A percentile compares a stretch with the other conserved stretches of the same genome.
phyloP scores from a whole-genome alignment of 352 stramenopile species.

The Globisporangium takayamanum region DNA sequence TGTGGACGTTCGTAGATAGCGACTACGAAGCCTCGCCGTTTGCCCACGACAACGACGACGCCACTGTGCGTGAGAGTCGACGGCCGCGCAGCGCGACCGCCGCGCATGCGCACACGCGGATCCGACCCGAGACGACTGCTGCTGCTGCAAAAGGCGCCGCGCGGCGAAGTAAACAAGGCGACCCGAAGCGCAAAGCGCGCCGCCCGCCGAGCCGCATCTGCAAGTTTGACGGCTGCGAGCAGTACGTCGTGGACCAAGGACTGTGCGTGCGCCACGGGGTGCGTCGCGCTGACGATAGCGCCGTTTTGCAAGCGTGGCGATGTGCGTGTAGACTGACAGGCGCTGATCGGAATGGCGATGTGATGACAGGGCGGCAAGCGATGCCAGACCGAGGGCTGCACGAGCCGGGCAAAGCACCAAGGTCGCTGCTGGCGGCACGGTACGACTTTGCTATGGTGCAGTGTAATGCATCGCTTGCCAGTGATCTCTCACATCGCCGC shows the following conservation, averaged over 20 bases:
- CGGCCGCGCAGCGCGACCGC: not conserved
- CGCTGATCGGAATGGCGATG: no score
- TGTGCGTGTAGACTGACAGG: no score
- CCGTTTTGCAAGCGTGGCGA: no score
- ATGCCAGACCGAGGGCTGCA: slow-evolving; percentile 48
- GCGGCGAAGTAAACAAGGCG: slow-evolving; percentile 19
- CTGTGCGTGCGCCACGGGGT: slow-evolving; percentile 13
- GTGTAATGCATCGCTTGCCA: no score
- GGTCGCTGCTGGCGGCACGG: slow-evolving; percentile 69
- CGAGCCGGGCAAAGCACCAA: slow-evolving; percentile 65
- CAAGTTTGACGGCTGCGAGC: slow-evolving; percentile 15
- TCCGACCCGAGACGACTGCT: slow-evolving; percentile 3
- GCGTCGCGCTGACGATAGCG: no score
- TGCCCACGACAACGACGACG: slow-evolving; percentile 4
- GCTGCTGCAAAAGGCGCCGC: slow-evolving; percentile 4
- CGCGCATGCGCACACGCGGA: not conserved
- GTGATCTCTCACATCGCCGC: no score
- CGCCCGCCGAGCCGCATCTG: slow-evolving; percentile 14
- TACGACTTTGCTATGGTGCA: no score
- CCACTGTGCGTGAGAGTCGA: slow-evolving; percentile 3
- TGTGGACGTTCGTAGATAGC: slow-evolving; percentile 10
- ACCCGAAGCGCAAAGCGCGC: slow-evolving; percentile 46
- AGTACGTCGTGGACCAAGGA: slow-evolving; percentile 18
- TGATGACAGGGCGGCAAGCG: slow-evolving; percentile 39
- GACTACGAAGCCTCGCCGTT: slow-evolving; percentile 12